phyloP scores from a whole-genome alignment of 169 alveolate species.

The Plasmodium blacklocki region DNA sequence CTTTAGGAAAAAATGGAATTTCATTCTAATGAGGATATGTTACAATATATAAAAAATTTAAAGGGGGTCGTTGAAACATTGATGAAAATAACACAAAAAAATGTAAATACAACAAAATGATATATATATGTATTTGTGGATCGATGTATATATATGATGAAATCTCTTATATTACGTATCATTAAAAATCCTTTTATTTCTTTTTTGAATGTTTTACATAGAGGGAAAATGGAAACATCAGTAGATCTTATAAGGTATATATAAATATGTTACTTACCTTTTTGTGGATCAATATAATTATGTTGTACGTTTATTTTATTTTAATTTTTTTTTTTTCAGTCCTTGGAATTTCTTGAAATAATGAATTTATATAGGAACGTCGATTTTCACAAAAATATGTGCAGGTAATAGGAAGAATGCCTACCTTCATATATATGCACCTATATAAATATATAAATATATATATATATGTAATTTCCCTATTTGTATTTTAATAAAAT shows the following conservation, averaged over 20 bases:
- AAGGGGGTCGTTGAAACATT: slow-evolving; percentile 26
- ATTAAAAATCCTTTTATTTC: slow-evolving; percentile 6
- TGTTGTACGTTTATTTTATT: background rate
- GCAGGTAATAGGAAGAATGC: slow-evolving; percentile 26
- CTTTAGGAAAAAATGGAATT: slow-evolving; percentile 65
- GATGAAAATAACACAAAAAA: slow-evolving; percentile 74
- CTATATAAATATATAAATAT: no score
- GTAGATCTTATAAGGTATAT: slow-evolving; percentile 74
- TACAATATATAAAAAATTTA: slow-evolving; percentile 67
- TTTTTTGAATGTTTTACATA: background rate
- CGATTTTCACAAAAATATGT: slow-evolving; percentile 74
- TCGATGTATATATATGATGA: no score
- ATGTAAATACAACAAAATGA: slow-evolving; percentile 33
- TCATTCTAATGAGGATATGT: slow-evolving; percentile 67
- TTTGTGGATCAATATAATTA: background rate
- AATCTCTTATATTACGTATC: no score
- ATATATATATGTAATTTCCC: no score
- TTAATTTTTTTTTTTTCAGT: slow-evolving; percentile 34
- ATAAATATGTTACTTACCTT: background rate
- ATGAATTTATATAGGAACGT: slow-evolving; percentile 64
- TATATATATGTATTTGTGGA: no score
- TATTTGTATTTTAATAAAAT: no score
- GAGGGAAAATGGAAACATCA: slow-evolving; percentile 75
- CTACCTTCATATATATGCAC: no score
- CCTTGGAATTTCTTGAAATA: slow-evolving; percentile 70